A percentile compares a stretch with the other conserved stretches of the same genome.
Conservation (phyloP, 2,329 filamentous ascomycete species). For the Pseudohalonectria lignicola region DNA sequence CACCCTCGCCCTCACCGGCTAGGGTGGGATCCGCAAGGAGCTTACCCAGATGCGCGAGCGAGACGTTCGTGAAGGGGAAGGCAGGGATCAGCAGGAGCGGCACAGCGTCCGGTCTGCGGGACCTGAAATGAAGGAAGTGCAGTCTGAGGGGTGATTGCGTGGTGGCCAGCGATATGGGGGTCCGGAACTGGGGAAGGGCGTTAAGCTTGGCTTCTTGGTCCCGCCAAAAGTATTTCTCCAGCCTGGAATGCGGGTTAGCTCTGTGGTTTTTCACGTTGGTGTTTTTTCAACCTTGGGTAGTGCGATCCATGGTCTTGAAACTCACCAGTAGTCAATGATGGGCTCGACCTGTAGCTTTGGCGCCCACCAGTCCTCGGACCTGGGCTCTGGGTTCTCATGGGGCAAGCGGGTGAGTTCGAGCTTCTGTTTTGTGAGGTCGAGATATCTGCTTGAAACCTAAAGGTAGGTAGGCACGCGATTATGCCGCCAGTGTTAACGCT, state of each 20-base stretch:
- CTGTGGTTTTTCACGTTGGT: conserved; percentile 21
- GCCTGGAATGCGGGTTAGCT: conserved; percentile 36
- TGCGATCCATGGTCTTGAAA: conserved; percentile 3
- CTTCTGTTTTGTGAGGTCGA: conserved; percentile 57
- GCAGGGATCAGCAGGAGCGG: conserved; percentile 55
- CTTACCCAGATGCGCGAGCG: conserved; percentile 42
- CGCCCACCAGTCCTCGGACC: conserved; percentile 42
- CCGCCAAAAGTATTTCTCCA: conserved; percentile 56
- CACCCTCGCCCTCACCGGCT: conserved; percentile 19
- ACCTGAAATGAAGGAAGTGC: conserved; percentile 54
- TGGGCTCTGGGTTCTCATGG: conserved; percentile 39
- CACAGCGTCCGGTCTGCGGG: conserved; percentile 39
- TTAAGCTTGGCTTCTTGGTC: conserved; percentile 48
- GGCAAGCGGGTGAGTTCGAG: conserved; percentile 56
- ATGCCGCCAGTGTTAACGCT: too few species aligned
- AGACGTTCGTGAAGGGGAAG: conserved; percentile 55
- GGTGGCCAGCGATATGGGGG: conserved; percentile 31
- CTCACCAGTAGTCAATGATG: conserved; percentile 54
- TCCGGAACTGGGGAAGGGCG: conserved; percentile 53
- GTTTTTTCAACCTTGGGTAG: conserved; percentile 47
- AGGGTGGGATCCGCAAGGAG: conserved; percentile 41
- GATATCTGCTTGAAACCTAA: conserved; percentile 55
- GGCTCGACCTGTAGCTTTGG: conserved; percentile 52
- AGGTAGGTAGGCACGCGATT: too few species aligned
- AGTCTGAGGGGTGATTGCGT: conserved; percentile 34